phyloP scores from a whole-genome alignment of 1,139 yeast species.

The Suhomyces terraborum region DNA sequence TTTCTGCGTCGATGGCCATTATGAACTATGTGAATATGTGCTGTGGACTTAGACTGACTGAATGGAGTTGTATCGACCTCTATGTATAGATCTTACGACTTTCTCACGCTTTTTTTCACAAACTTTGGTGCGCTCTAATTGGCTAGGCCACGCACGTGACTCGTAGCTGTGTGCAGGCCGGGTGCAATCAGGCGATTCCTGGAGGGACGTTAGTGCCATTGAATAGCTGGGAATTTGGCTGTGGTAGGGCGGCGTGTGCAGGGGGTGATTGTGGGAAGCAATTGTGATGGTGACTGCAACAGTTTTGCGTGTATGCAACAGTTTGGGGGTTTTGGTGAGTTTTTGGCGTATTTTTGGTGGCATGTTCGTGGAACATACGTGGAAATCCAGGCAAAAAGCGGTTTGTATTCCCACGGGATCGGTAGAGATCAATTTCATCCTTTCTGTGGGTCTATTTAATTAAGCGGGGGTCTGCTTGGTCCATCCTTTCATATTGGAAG shows the following conservation, averaged over 20 bases:
- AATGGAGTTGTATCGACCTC: conserved; percentile 4
- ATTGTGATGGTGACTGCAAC: too few species aligned
- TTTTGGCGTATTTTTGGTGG: too few species aligned
- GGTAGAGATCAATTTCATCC: too few species aligned
- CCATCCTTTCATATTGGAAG: conserved; percentile 18
- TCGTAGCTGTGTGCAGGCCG: not conserved
- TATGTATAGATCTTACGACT: conserved; percentile 17
- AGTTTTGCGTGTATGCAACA: too few species aligned
- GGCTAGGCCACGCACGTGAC: conserved; percentile 16
- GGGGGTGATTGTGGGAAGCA: too few species aligned
- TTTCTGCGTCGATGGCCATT: conserved; percentile 51
- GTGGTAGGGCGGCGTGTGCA: too few species aligned
- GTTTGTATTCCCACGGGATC: too few species aligned
- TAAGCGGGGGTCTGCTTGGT: conserved; percentile 18
- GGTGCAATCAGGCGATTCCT: conserved; percentile 2
- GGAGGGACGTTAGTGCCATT: not conserved
- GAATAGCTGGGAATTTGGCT: too few species aligned
- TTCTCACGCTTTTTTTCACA: conserved; percentile 13
- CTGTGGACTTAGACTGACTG: conserved; percentile 5
- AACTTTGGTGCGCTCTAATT: conserved; percentile 14
- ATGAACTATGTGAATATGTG: conserved; percentile 13
- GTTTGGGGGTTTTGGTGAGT: too few species aligned
- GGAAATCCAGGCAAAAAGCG: too few species aligned
- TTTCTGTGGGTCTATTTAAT: too few species aligned
- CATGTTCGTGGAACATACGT: too few species aligned